These are phyloP conservation scores for Trametes sanguinea DNA, from an alignment of 768 basidiomycete species.

Conservation along the genomic window DNA sequence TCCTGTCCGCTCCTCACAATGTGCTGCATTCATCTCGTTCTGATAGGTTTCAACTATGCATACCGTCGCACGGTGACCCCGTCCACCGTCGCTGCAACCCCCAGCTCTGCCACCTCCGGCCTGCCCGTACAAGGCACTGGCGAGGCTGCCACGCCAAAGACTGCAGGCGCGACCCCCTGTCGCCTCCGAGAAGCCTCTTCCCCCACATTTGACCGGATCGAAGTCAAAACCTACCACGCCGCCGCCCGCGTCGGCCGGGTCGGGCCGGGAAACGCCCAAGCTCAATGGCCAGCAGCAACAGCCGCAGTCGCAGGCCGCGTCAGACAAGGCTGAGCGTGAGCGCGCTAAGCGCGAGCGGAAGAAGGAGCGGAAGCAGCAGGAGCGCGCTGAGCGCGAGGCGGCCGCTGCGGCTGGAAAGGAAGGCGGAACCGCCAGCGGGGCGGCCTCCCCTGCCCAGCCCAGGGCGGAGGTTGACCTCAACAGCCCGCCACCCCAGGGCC, in stretches of 20 bases:
- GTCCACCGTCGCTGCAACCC: conserved; percentile 55
- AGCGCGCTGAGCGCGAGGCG: conserved; percentile 47
- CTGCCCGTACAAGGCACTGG: conserved; percentile 45
- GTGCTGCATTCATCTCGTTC: not conserved
- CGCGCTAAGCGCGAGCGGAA: conserved; percentile 61
- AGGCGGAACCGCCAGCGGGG: conserved; percentile 34
- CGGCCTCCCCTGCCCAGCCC: conserved; percentile 23
- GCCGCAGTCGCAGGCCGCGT: conserved; percentile 24
- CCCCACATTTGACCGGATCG: conserved; percentile 31
- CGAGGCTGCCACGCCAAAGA: conserved; percentile 36
- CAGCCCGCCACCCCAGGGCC: conserved; percentile 15
- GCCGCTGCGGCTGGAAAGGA: conserved; percentile 40
- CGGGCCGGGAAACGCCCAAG: conserved; percentile 40
- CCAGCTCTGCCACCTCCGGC: conserved; percentile 55
- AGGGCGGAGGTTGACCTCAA: conserved; percentile 20
- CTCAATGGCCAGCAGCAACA: conserved; percentile 39
- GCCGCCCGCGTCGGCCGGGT: conserved; percentile 32
- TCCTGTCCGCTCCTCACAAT: not conserved
- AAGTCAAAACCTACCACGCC: conserved; percentile 30
- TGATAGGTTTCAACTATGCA: conserved; percentile 90
- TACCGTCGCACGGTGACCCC: conserved; percentile 75
- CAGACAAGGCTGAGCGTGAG: conserved; percentile 57
- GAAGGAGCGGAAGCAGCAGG: conserved; percentile 62
- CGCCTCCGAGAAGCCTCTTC: conserved; percentile 37
- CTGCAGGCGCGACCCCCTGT: conserved; percentile 28